Evolutionary conservation across 2,329 filamentous ascomycete species (phyloP).

Genomic region (Cladosporium sp.): DNA sequence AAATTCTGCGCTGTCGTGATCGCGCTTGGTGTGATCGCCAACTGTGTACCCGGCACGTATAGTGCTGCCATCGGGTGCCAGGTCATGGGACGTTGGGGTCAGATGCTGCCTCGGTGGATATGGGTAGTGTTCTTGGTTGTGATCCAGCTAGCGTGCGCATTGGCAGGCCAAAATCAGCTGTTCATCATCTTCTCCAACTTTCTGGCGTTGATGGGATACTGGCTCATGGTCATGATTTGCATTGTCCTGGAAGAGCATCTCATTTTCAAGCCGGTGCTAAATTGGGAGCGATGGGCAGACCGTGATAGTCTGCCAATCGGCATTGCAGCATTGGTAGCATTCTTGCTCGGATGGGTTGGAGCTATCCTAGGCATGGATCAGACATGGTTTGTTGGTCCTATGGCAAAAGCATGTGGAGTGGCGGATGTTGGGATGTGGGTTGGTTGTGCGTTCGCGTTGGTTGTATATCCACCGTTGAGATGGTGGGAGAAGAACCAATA

Average conservation of each 20-base stretch:
- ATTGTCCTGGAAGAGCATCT: slow-evolving; percentile 41
- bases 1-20: slow-evolving; percentile 42
- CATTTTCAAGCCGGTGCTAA: slow-evolving; percentile 37
- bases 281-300: slow-evolving; percentile 41
- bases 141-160: slow-evolving; percentile 41
- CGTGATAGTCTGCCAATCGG: slow-evolving; percentile 37
- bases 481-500: slow-evolving; percentile 16
- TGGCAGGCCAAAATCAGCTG: slow-evolving; percentile 41
- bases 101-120: slow-evolving; percentile 39
- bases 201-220: slow-evolving; percentile 45
- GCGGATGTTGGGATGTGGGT: slow-evolving; percentile 19
- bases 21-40: slow-evolving; percentile 40
- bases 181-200: slow-evolving; percentile 44
- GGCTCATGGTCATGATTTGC: slow-evolving; percentile 41
- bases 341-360: slow-evolving; percentile 24
- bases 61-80: slow-evolving; percentile 42
- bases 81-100: slow-evolving; percentile 36
- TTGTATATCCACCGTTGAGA: slow-evolving; percentile 16
- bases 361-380: slow-evolving; percentile 26
- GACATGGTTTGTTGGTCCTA: slow-evolving; percentile 23
- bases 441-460: slow-evolving; percentile 12
- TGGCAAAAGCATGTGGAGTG: slow-evolving; percentile 14
- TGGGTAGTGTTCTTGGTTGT: slow-evolving; percentile 36
- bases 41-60: slow-evolving; percentile 43
- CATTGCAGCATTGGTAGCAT: slow-evolving; percentile 32